Evolutionary conservation across 768 basidiomycete genomes (phyloP).

Genomic region (Amanita exitialis): DNA sequence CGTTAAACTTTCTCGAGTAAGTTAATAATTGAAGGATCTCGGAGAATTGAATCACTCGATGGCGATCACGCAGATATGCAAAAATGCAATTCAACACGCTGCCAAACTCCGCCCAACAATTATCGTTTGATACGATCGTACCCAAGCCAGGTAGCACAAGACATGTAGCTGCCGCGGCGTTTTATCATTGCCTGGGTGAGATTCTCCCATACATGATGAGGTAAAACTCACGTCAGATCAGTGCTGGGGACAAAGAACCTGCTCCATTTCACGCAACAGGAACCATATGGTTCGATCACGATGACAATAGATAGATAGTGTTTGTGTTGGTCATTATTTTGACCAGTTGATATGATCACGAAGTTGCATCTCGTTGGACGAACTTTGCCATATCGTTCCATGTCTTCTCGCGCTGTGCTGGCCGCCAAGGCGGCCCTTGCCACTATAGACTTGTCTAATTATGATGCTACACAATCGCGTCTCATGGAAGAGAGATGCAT

Average conservation of each 20-base stretch:
- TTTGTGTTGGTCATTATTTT: not conserved
- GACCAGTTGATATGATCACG: not conserved
- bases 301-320: conserved; percentile 18
- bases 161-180: conserved; percentile 72
- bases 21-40: not conserved
- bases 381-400: conserved; percentile 12
- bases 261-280: conserved; percentile 47
- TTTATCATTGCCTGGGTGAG: conserved; percentile 79
- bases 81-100: conserved; percentile 66
- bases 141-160: conserved; percentile 58
- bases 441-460: conserved; percentile 67
- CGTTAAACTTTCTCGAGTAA: conserved; percentile 66
- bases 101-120: conserved; percentile 30
- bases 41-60: conserved; percentile 8
- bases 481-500: conserved; percentile 97
- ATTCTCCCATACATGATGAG: conserved; percentile 7
- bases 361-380: not conserved
- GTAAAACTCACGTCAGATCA: conserved; percentile 17
- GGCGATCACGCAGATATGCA: conserved; percentile 42
- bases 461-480: conserved; percentile 88
- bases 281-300: conserved; percentile 46
- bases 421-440: conserved; percentile 60
- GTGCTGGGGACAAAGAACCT: conserved; percentile 74
- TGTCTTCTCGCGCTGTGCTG: conserved; percentile 51
- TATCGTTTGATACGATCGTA: conserved; percentile 59